Evolutionary conservation across 129 eudicot species (phyloP).

Genomic region (Artemisia tridentata): DNA sequence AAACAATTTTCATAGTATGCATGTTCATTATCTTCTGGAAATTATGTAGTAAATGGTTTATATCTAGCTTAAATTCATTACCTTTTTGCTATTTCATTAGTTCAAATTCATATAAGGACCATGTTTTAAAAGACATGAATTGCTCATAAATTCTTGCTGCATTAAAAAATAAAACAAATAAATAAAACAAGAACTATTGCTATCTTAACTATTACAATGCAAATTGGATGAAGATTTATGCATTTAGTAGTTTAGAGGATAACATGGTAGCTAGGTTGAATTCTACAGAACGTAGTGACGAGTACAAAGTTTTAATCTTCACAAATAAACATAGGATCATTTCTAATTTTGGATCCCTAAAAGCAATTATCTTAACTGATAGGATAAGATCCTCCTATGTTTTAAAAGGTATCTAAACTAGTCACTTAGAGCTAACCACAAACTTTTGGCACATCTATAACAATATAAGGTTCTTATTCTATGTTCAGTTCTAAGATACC

Average conservation of each 20-base stretch:
- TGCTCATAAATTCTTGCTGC: neutral
- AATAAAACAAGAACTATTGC: neutral
- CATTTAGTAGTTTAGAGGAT: neutral
- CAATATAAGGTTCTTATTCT: no score
- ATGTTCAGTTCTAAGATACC: no score
- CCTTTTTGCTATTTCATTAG: neutral
- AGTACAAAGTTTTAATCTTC: constrained; percentile 1
- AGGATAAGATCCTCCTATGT: neutral
- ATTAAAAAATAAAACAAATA: no score
- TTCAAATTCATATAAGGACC: neutral
- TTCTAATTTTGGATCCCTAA: neutral
- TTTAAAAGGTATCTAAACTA: neutral
- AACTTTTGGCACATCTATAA: neutral
- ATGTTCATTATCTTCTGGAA: neutral
- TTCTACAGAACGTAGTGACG: neutral
- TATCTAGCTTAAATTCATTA: neutral
- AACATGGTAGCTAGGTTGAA: constrained; percentile 4
- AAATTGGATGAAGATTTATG: neutral
- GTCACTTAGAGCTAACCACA: neutral
- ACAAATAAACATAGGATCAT: neutral
- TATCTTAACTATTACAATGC: neutral
- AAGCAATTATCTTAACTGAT: neutral
- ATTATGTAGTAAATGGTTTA: neutral
- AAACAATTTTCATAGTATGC: neutral
- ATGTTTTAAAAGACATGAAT: neutral